These are phyloP conservation scores for Cinchona pubescens DNA, from an alignment of 257 asterid species.

Conservation along the genomic window DNA sequence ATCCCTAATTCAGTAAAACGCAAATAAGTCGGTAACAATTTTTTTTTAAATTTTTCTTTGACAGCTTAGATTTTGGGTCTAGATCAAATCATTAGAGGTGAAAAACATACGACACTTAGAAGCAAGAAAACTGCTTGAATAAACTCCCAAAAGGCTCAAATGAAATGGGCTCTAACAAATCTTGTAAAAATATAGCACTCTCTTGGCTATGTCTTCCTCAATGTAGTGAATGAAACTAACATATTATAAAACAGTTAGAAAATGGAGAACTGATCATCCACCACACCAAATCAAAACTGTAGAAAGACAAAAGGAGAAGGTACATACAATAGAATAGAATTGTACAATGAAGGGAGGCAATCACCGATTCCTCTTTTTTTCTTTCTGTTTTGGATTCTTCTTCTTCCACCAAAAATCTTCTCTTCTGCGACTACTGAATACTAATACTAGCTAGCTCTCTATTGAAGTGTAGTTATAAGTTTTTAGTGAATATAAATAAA, in stretches of 20 bases:
- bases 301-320: not conserved
- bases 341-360: no score
- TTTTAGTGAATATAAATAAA: no score
- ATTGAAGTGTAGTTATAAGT: no score
- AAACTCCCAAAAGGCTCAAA: not conserved
- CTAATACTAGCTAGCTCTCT: no score
- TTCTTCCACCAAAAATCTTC: not conserved
- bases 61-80: slow-evolving; percentile 12
- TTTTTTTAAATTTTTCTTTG: no score
- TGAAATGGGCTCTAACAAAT: no score
- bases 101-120: no score
- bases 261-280: no score
- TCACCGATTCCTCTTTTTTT: not conserved
- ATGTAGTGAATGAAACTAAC: not conserved
- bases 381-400: not conserved
- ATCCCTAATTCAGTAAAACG: not conserved
- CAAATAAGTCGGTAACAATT: not conserved
- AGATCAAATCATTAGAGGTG: not conserved
- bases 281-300: no score
- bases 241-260: no score
- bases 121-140: not conserved
- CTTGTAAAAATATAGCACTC: no score
- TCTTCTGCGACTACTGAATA: no score
- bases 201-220: not conserved
- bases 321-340: not conserved